Percentiles rank a stretch among this genome's conserved stretches.
Evolutionary conservation across 2,329 filamentous ascomycete species (phyloP).

Genomic region (Lizonia empirigonia): DNA sequence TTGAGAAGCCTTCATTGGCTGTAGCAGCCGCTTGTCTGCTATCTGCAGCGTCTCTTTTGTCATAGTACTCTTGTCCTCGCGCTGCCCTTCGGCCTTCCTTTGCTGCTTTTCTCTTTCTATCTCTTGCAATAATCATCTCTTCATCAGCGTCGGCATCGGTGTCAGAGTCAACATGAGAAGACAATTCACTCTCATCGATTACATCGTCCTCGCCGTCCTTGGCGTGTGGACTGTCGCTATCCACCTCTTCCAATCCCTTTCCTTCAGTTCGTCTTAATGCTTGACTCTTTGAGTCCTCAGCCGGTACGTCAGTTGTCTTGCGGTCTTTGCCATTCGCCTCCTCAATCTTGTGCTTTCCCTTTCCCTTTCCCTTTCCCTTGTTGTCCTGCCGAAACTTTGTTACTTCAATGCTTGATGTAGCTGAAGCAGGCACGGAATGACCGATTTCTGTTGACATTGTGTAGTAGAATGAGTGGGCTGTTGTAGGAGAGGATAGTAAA

Average conservation of each 20-base stretch:
- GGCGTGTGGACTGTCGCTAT: background rate
- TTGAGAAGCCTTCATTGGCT: background rate
- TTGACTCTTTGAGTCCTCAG: background rate
- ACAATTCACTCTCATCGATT: background rate
- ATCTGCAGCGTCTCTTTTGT: background rate
- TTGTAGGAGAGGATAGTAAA: background rate
- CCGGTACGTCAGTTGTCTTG: background rate
- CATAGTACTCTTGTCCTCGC: background rate
- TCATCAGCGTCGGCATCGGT: background rate
- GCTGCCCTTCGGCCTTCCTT: background rate
- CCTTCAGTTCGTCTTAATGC: background rate
- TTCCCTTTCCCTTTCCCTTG: background rate
- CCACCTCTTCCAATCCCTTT: background rate
- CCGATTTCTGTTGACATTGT: background rate
- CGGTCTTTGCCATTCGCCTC: background rate
- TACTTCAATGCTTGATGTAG: background rate
- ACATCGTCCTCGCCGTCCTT: background rate
- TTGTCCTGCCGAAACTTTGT: background rate
- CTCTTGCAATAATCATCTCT: background rate
- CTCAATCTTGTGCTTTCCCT: background rate
- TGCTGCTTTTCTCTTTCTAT: background rate
- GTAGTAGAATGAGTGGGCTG: background rate
- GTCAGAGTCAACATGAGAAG: background rate
- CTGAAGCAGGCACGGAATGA: background rate
- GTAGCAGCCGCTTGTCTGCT: background rate